Percentiles rank a stretch among this genome's conserved stretches.
Evolutionary conservation across 2,329 filamentous ascomycete genomes (phyloP).

Genomic region (Gnomoniopsis sp.): DNA sequence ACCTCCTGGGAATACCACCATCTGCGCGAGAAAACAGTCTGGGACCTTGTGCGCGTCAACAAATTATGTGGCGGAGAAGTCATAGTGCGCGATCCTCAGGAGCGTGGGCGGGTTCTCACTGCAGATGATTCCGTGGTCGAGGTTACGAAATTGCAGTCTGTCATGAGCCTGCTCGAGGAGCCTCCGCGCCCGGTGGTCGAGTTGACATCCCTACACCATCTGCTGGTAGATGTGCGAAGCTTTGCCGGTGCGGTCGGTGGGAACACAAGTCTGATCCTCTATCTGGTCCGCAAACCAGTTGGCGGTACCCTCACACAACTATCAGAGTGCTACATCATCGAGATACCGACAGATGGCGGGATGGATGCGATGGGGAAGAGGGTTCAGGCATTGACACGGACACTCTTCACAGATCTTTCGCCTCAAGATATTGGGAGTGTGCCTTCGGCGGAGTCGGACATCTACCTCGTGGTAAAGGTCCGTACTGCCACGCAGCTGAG

Average conservation of each 20-base stretch:
- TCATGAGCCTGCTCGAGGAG: slow-evolving; percentile 90
- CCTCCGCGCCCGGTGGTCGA: slow-evolving; percentile 68
- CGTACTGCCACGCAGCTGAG: slow-evolving; percentile 55
- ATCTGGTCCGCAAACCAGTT: slow-evolving; percentile 69
- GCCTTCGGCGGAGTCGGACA: slow-evolving; percentile 61
- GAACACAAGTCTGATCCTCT: slow-evolving; percentile 71
- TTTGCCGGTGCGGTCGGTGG: slow-evolving; percentile 76
- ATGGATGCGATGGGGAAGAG: slow-evolving; percentile 63
- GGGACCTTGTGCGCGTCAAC: slow-evolving; percentile 92
- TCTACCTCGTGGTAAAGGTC: slow-evolving; percentile 83
- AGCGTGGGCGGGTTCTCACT: slow-evolving; percentile 81
- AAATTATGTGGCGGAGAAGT: slow-evolving; percentile 92
- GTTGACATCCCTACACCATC: slow-evolving; percentile 70
- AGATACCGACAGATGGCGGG: slow-evolving; percentile 71
- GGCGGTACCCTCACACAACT: slow-evolving; percentile 63
- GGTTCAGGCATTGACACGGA: slow-evolving; percentile 70
- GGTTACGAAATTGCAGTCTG: slow-evolving; percentile 84
- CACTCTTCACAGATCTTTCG: slow-evolving; percentile 83
- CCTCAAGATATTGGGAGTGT: slow-evolving; percentile 67
- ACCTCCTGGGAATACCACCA: slow-evolving; percentile 79
- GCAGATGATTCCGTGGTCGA: slow-evolving; percentile 92
- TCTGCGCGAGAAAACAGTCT: slow-evolving; percentile 85
- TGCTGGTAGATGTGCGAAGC: slow-evolving; percentile 79
- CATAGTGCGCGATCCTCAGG: slow-evolving; percentile 84
- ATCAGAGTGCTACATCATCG: slow-evolving; percentile 79